These are phyloP conservation scores for Pseudopyrenochaeta lycopersici DNA, from an alignment of 2,329 filamentous ascomycete genomes.

Conservation along the genomic window DNA sequence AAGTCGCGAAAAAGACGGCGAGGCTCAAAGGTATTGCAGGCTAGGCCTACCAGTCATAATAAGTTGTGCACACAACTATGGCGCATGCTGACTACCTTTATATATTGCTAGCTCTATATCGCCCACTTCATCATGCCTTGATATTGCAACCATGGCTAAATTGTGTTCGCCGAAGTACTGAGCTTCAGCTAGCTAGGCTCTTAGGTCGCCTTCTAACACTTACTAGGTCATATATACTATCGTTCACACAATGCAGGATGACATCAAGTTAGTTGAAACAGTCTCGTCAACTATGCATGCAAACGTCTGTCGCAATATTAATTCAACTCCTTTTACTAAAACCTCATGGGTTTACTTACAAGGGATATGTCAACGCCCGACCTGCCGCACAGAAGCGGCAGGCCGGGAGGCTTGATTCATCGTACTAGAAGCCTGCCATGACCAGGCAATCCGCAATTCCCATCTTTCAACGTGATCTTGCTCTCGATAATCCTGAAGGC, in stretches of 20 bases:
- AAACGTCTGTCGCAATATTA: background rate
- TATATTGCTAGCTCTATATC: no score
- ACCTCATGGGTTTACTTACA: conserved; percentile 16
- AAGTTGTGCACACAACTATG: no score
- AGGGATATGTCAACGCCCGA: conserved; percentile 16
- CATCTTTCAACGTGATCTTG: background rate
- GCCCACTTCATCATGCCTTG: no score
- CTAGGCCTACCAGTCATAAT: no score
- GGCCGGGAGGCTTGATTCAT: conserved; percentile 22
- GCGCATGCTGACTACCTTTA: no score
- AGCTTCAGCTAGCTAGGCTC: no score
- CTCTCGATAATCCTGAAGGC: background rate
- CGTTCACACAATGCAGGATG: background rate
- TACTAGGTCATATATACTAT: no score
- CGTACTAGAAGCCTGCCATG: background rate
- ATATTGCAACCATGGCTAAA: no score
- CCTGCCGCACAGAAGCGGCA: conserved; percentile 15
- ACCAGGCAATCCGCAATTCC: background rate
- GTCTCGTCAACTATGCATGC: background rate
- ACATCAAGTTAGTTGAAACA: background rate
- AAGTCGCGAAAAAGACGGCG: no score
- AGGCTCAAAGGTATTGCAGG: no score
- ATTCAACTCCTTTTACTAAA: background rate
- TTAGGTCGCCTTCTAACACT: no score
- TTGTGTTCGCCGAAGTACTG: no score